These are phyloP conservation scores for Fusarium xylarioides DNA, from an alignment of 2,329 filamentous ascomycete species.

Conservation along the genomic window DNA sequence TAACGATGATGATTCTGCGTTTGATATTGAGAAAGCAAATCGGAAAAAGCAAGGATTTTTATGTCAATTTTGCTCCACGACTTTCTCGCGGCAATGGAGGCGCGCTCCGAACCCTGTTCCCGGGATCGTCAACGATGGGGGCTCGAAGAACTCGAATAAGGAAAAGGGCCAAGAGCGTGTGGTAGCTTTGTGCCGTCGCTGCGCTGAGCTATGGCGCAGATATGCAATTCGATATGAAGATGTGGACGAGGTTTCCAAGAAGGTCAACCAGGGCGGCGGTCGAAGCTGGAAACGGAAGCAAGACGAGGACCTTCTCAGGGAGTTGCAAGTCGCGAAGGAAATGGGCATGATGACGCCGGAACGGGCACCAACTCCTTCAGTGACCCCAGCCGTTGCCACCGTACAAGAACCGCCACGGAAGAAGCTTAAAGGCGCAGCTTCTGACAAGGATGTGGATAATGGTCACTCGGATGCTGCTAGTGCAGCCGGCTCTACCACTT, in stretches of 20 bases:
- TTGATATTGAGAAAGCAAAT: slow-evolving; percentile 85
- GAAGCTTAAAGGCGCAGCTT: slow-evolving; percentile 65
- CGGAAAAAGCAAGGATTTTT: slow-evolving; percentile 84
- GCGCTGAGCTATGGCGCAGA: slow-evolving; percentile 91
- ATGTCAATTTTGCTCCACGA: slow-evolving; percentile 91
- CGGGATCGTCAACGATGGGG: slow-evolving; percentile 72
- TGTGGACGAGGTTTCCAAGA: slow-evolving; percentile 88
- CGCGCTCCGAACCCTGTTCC: slow-evolving; percentile 82
- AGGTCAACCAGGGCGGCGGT: slow-evolving; percentile 80
- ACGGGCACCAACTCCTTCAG: slow-evolving; percentile 51
- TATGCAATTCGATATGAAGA: slow-evolving; percentile 98
- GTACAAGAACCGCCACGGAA: slow-evolving; percentile 68
- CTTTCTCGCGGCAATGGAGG: slow-evolving; percentile 87
- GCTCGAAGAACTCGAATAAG: slow-evolving; percentile 68
- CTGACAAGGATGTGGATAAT: slow-evolving; percentile 62
- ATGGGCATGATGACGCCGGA: slow-evolving; percentile 57
- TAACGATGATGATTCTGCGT: slow-evolving; percentile 93
- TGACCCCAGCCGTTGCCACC: slow-evolving; percentile 36
- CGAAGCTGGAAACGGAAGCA: slow-evolving; percentile 88
- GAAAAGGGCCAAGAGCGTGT: slow-evolving; percentile 81
- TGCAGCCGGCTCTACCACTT: slow-evolving; percentile 48
- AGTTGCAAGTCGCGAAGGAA: slow-evolving; percentile 73
- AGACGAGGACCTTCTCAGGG: slow-evolving; percentile 88
- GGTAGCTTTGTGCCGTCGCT: slow-evolving; percentile 87
- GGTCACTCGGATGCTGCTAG: slow-evolving; percentile 57